Evolutionary conservation across 2,329 filamentous ascomycete genomes (phyloP), one percentile per base, ranked within the genome.

Genomic region (Fusarium sp.): DNA sequence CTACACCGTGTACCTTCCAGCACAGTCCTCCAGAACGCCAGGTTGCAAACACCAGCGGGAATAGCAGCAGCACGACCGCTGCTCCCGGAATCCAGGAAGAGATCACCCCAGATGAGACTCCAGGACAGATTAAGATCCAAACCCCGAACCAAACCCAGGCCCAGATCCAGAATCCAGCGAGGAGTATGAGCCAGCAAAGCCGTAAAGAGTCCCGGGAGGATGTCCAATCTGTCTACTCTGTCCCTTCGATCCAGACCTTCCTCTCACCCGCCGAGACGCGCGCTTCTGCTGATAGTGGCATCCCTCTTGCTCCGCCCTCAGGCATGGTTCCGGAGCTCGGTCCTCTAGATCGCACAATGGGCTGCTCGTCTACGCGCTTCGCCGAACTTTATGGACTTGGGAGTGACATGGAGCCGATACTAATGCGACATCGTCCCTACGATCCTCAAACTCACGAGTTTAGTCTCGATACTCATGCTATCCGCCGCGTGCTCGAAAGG

Each of bases 391-490:
- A 79, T 60, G 77, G 77, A 16, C 70, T 79, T 6, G 76, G 77
- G 10, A 79, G 77, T 61, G 77, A 79, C 57, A 78, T 79, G 77
- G 77, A 79, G 60, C 77, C 77, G 20, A 78, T 79, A 25, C 65
- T 79, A 50, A 79, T 79, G 73, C 73, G 75, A 29, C 73, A 78
- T 45, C 83, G 84, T 44, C 86, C 88, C 6, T 86, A 90, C 74
- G 89, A 89, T 20, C 82, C 83, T 46, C 57, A 51, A 46, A 75
- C 73, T 38, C 75, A 76, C 53, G 77, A 78, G 61, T 77, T 77
- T 56, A 83, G 84, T 25, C 80, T 91, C 55, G 84, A 91, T 70
- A 87, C 88, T 52, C 82, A 91, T 47, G 90, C 89, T 77, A 91
- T 90, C 74, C 79, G 85, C 18, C 83, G 85, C 25, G 83, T 88